Conservation (phyloP, 352 stramenopile genomes). For the Globisporangium echinulatum region DNA sequence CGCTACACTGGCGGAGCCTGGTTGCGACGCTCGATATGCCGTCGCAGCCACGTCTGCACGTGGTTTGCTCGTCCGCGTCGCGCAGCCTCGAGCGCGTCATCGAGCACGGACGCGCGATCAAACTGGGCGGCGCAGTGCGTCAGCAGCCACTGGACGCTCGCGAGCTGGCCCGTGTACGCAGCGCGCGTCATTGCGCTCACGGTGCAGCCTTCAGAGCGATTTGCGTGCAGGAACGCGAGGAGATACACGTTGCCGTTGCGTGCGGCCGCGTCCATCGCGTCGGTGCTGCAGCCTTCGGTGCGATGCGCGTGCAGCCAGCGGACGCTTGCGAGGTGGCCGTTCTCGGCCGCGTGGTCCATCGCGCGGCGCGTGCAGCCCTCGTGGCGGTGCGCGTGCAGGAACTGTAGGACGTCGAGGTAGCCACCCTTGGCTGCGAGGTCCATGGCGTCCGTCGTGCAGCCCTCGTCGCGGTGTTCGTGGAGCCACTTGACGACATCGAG, state of each 20-base stretch:
- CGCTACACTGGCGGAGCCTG: not conserved
- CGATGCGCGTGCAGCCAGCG: slow-evolving; percentile 35
- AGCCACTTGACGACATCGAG: slow-evolving; percentile 38
- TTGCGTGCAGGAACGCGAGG: slow-evolving; percentile 23
- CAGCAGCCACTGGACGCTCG: slow-evolving; percentile 28
- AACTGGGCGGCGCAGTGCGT: slow-evolving; percentile 18
- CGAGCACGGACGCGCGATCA: slow-evolving; percentile 9
- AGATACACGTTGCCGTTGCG: slow-evolving; percentile 31
- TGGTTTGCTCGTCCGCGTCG: slow-evolving; percentile 22
- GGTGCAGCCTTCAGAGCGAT: slow-evolving; percentile 24
- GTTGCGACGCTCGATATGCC: slow-evolving; percentile 3
- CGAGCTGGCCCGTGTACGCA: slow-evolving; percentile 20
- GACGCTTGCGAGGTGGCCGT: slow-evolving; percentile 29
- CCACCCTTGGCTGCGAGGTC: slow-evolving; percentile 32
- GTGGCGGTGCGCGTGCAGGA: slow-evolving; percentile 27
- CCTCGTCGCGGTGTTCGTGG: slow-evolving; percentile 23
- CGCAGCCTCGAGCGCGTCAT: slow-evolving; percentile 18
- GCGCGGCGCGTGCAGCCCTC: slow-evolving; percentile 33
- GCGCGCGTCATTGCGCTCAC: slow-evolving; percentile 10
- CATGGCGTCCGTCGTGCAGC: slow-evolving; percentile 36
- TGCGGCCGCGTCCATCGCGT: slow-evolving; percentile 37
- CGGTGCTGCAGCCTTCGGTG: slow-evolving; percentile 28
- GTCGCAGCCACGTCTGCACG: slow-evolving; percentile 21
- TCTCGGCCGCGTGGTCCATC: slow-evolving; percentile 43
- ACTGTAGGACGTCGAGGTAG: slow-evolving; percentile 23